Evolutionary conservation across 176 grass and related monocot genomes (phyloP).

Genomic region (Oryza rufipogon): DNA sequence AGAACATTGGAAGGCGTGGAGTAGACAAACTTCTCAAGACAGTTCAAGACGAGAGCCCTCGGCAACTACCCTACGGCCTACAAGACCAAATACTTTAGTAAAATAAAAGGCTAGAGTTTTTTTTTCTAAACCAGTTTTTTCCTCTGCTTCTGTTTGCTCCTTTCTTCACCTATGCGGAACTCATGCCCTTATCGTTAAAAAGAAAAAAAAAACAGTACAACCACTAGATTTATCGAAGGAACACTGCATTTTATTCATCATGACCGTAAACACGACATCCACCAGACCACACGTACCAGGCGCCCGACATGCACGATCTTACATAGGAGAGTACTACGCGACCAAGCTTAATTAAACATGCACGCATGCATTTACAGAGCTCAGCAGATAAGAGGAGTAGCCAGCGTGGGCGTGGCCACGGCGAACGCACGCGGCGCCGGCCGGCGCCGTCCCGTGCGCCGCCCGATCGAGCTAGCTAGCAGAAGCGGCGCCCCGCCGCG

Average conservation of each 20-base stretch:
- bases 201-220: too few relatives aligned
- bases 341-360: background rate
- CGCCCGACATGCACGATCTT: constrained; percentile 29
- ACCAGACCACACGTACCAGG: background rate
- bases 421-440: background rate
- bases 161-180: too few relatives aligned
- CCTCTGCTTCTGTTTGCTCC: too few relatives aligned
- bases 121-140: too few relatives aligned
- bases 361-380: background rate
- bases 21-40: too few relatives aligned
- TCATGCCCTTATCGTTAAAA: too few relatives aligned
- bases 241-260: constrained; percentile 50
- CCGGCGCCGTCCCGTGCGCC: background rate
- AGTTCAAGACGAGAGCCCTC: too few relatives aligned
- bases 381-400: background rate
- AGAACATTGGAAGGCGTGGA: too few relatives aligned
- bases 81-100: too few relatives aligned
- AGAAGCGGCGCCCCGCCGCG: background rate
- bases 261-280: constrained; percentile 19
- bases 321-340: background rate
- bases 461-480: background rate
- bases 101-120: too few relatives aligned
- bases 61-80: too few relatives aligned
- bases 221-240: background rate
- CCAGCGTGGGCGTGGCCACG: background rate